Conservation (phyloP, 352 stramenopile species). For the Globisporangium parvum region DNA sequence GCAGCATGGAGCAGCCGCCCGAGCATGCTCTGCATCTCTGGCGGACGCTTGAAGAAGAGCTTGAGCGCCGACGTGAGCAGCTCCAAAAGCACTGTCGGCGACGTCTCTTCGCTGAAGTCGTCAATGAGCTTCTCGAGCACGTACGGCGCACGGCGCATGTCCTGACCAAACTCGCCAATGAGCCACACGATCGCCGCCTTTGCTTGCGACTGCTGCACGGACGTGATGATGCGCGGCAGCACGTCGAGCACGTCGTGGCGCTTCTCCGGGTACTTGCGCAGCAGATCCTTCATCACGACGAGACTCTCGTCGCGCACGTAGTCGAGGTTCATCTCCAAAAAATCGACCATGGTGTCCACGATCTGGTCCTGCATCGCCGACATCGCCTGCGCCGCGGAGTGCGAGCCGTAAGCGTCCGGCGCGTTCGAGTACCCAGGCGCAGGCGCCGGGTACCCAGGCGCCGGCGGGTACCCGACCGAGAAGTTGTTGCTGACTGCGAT, state of each 20-base stretch:
- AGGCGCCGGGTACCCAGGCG: too few relatives aligned
- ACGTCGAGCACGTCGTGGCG: conserved; percentile 88
- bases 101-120: conserved; percentile 88
- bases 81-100: conserved; percentile 89
- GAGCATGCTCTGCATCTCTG: conserved; percentile 97
- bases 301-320: conserved; percentile 96
- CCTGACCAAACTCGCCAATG: conserved; percentile 94
- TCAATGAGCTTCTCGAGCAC: conserved; percentile 95
- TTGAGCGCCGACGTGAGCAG: conserved; percentile 95
- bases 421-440: too few relatives aligned
- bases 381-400: too few relatives aligned
- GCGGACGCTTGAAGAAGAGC: conserved; percentile 97
- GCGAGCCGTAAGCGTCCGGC: too few relatives aligned
- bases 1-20: conserved; percentile 90
- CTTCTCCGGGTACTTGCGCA: conserved; percentile 95
- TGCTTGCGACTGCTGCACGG: conserved; percentile 73
- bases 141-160: conserved; percentile 92
- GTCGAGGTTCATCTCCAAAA: conserved; percentile 95
- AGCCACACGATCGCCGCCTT: conserved; percentile 96
- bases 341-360: conserved; percentile 93
- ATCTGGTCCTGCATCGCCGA: too few relatives aligned
- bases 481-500: conserved; percentile 89
- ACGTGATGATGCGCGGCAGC: conserved; percentile 62
- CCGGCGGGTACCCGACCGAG: conserved; percentile 24
- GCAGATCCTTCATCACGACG: conserved; percentile 93